Evolutionary conservation across 257 asterid species (phyloP), one percentile per base, ranked within the genome.

Genomic region (Primulina eburnea): DNA sequence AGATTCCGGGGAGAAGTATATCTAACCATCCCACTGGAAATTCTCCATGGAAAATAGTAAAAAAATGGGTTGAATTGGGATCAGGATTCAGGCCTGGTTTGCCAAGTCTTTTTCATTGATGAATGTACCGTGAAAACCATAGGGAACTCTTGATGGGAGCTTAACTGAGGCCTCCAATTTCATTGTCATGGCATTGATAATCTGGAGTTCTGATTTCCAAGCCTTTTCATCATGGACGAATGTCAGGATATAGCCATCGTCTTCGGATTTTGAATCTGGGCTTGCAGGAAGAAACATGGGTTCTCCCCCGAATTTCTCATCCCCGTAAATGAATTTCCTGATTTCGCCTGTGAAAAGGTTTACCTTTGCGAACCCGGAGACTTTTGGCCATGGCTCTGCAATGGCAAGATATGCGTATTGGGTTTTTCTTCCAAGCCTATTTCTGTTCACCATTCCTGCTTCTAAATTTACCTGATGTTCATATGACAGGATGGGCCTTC

Each of bases 51-150:
- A 5, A 16, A 64, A 35, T 33, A 20, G 40, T 7, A 14, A 62
- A 34, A n/a, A 34, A 35, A 35, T 8, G 47, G 10, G 17, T 47
- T 3, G 47, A 26, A 20, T 58, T 17, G 43, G 28, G 21, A 50
- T 16, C 57, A 17, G 21, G 57, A 50, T 17, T 65, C 30, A 65
- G 60, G 62, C 74, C 47, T 73, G 77, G 3, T 38, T 60, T 2
- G 14, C 60, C 35, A 73, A 26, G 37, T 73, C 69, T 1, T 59
- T 60, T 0, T 68, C 64, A 5, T 37, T 67, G 4, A 73, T 68
- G 60, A 73, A 73, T 33, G 77, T 73, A 7, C 77, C 77, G 53
- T 73, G 77, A 9, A 73, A 73, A 28, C 77, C 77, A 33, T 73
- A 73, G 2, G 77, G 77, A 21, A 73, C 77, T 47, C 77, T 67